Conservation (phyloP, 176 grass and related monocot genomes). For the Leersia perrieri region DNA sequence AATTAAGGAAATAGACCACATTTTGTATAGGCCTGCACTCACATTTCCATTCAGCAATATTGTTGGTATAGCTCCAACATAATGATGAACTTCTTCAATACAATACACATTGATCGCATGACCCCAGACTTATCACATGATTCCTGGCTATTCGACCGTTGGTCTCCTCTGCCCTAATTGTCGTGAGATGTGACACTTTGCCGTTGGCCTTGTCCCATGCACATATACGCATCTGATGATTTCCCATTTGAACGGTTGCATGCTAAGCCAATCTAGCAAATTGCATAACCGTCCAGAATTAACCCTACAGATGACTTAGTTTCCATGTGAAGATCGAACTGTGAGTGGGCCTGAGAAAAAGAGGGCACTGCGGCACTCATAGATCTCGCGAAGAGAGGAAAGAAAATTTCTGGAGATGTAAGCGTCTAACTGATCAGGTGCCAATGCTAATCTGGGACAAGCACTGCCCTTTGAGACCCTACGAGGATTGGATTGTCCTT, state of each 20-base stretch:
- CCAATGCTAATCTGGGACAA: slow-evolving; percentile 38
- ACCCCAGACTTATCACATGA: slow-evolving; percentile 9
- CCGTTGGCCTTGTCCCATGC: slow-evolving; percentile 7
- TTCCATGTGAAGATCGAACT: slow-evolving; percentile 30
- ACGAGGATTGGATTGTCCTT: slow-evolving; percentile 10
- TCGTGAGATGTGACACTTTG: neutral
- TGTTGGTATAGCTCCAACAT: neutral
- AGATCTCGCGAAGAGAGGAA: slow-evolving; percentile 9
- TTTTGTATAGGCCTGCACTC: neutral
- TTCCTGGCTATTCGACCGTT: neutral
- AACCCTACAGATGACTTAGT: slow-evolving; percentile 8
- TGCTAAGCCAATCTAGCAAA: neutral
- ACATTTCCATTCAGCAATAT: neutral
- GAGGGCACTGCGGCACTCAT: neutral
- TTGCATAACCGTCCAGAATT: slow-evolving; percentile 10
- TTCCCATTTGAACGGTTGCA: neutral
- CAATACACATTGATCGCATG: neutral
- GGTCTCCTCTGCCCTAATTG: neutral
- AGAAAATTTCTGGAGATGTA: neutral
- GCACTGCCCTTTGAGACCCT: slow-evolving; percentile 25
- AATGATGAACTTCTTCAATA: neutral
- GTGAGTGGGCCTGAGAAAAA: slow-evolving; percentile 17
- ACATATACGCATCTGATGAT: neutral
- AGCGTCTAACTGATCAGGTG: slow-evolving; percentile 9
- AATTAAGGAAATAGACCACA: neutral